Conservation (phyloP, 345 rosid species). For the Brassica incana region DNA sequence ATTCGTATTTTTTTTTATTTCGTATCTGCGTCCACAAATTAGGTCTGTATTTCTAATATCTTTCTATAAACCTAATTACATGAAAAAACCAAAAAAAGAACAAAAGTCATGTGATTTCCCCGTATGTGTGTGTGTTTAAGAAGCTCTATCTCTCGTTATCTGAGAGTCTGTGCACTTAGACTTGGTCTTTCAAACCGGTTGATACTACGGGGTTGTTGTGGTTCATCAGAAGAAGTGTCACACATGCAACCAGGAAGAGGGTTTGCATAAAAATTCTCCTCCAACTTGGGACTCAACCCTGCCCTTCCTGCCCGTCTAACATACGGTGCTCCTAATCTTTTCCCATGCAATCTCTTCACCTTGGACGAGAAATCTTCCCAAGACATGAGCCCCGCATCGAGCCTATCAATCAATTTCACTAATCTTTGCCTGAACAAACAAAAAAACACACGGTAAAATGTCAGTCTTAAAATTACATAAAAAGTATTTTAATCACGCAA, state of each 20-base stretch:
- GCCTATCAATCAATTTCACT: constrained; percentile 56
- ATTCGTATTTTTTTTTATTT: not conserved
- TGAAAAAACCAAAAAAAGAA: not conserved
- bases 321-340: constrained; percentile 57
- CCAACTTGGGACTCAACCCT: constrained; percentile 37
- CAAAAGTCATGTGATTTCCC: not conserved
- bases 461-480: not conserved
- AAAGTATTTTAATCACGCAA: not conserved
- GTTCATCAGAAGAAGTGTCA: constrained; percentile 39
- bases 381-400: constrained; percentile 48
- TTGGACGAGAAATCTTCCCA: constrained; percentile 52
- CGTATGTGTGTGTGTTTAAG: not conserved
- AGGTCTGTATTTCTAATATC: not conserved
- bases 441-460: not conserved
- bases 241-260: constrained; percentile 78
- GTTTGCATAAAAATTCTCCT: constrained; percentile 73
- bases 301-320: constrained; percentile 41
- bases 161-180: constrained; percentile 34
- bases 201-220: not conserved
- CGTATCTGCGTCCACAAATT: not conserved
- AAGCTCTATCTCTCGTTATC: constrained; percentile 13
- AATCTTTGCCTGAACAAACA: constrained; percentile 46
- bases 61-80: constrained; percentile 1
- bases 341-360: constrained; percentile 48
- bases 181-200: constrained; percentile 41